These are phyloP conservation scores for Elongisporangium anandrum DNA, from an alignment of 352 stramenopile species.

Conservation along the genomic window DNA sequence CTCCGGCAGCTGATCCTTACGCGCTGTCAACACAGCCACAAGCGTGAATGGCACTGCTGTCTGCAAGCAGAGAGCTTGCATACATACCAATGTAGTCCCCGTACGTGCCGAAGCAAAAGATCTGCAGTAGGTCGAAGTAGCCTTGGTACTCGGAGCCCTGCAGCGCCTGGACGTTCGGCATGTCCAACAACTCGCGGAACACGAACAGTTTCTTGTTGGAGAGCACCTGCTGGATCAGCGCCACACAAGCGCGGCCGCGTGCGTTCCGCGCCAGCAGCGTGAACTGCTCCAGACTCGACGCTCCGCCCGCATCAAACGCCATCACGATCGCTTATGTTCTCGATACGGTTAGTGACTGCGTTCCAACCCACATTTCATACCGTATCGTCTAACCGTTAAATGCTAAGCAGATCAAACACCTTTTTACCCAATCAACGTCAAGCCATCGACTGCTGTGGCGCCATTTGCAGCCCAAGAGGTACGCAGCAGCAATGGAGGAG, in stretches of 20 bases:
- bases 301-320: constrained; percentile 63
- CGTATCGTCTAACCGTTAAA: not conserved
- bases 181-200: constrained; percentile 90
- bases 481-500: constrained; percentile 27
- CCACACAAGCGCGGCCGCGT: constrained; percentile 86
- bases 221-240: constrained; percentile 91
- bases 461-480: constrained; percentile 6
- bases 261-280: constrained; percentile 90
- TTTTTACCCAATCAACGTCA: constrained; percentile 3
- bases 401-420: not conserved
- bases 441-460: not conserved
- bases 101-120: constrained; percentile 91
- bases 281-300: constrained; percentile 89
- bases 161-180: constrained; percentile 88
- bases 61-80: not conserved
- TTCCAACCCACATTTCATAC: not conserved
- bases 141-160: constrained; percentile 65
- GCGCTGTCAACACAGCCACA: constrained; percentile 18
- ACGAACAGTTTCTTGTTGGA: constrained; percentile 92
- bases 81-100: constrained; percentile 73
- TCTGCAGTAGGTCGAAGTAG: constrained; percentile 78
- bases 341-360: too few species aligned
- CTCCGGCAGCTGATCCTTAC: constrained; percentile 56
- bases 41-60: not conserved
- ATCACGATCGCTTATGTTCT: constrained; percentile 20